Evolutionary conservation across 495 filamentous ascomycete genomes (phyloP).

Genomic region (Acidomyces sp.): DNA sequence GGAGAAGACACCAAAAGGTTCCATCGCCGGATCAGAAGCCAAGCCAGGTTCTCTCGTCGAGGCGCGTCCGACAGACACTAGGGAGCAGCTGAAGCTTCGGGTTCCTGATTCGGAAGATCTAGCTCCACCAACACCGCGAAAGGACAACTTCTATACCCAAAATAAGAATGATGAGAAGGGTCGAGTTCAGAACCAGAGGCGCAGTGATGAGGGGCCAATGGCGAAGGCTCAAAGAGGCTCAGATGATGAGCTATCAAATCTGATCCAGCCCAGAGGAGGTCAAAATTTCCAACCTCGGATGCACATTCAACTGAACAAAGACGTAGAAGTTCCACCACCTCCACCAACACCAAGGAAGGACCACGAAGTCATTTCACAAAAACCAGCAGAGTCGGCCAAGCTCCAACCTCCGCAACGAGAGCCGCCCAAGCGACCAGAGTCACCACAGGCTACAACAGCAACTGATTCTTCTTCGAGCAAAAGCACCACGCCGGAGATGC

Average conservation of each 20-base stretch:
- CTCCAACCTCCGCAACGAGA: background rate
- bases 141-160: slow-evolving; percentile 4
- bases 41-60: background rate
- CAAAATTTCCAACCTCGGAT: no score
- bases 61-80: background rate
- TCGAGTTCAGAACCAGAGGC: slow-evolving; percentile 5
- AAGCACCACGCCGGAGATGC: background rate
- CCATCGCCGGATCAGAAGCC: background rate
- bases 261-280: no score
- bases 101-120: background rate
- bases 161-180: background rate
- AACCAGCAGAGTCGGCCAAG: background rate
- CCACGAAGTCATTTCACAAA: no score
- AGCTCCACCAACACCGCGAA: slow-evolving; percentile 8
- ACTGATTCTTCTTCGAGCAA: background rate
- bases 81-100: background rate
- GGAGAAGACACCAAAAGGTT: no score
- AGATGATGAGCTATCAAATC: background rate
- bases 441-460: background rate
- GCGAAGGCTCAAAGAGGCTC: no score
- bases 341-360: no score
- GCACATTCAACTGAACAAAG: no score
- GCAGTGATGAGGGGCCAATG: slow-evolving; percentile 4
- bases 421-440: background rate
- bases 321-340: no score